Percentiles rank a stretch among this genome's conserved stretches.
phyloP scores from a whole-genome alignment of 1,139 yeast genomes.

The Casaregolazyma suthepensis region DNA sequence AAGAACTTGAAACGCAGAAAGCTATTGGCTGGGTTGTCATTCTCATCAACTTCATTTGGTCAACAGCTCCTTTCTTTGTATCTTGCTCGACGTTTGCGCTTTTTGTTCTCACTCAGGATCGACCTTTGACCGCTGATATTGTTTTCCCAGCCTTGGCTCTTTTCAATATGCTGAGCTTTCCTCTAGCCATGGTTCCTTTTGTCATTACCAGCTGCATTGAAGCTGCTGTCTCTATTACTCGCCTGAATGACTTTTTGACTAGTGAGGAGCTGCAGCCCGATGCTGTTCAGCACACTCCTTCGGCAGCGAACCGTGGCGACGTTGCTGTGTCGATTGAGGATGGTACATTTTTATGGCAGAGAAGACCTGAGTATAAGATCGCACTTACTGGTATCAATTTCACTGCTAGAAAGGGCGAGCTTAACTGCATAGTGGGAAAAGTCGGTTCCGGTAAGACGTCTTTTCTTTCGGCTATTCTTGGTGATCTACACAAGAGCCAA shows the following conservation, averaged over 20 bases:
- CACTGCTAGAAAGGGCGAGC: constrained; percentile 68
- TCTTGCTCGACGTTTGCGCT: constrained; percentile 88
- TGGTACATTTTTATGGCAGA: constrained; percentile 87
- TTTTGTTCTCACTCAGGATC: constrained; percentile 58
- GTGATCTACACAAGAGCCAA: constrained; percentile 73
- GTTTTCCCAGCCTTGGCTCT: constrained; percentile 93
- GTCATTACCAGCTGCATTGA: constrained; percentile 82
- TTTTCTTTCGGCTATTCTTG: constrained; percentile 72
- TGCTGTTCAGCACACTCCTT: constrained; percentile 59
- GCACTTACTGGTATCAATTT: constrained; percentile 71
- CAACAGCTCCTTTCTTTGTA: constrained; percentile 83
- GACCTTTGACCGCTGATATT: constrained; percentile 78
- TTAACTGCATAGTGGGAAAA: constrained; percentile 83
- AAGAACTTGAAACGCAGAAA: constrained; percentile 73
- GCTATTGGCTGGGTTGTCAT: constrained; percentile 77
- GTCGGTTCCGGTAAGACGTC: constrained; percentile 95
- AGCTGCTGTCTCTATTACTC: constrained; percentile 78
- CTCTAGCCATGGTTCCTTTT: constrained; percentile 89
- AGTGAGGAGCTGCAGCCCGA: constrained; percentile 77
- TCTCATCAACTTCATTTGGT: constrained; percentile 69
- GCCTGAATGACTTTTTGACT: constrained; percentile 68
- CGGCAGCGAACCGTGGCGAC: constrained; percentile 53
- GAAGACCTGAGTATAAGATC: constrained; percentile 67
- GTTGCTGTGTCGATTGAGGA: constrained; percentile 60
- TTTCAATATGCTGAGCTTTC: constrained; percentile 74